Evolutionary conservation across 169 alveolate species (phyloP).

Genomic region (Babesia caballi): DNA sequence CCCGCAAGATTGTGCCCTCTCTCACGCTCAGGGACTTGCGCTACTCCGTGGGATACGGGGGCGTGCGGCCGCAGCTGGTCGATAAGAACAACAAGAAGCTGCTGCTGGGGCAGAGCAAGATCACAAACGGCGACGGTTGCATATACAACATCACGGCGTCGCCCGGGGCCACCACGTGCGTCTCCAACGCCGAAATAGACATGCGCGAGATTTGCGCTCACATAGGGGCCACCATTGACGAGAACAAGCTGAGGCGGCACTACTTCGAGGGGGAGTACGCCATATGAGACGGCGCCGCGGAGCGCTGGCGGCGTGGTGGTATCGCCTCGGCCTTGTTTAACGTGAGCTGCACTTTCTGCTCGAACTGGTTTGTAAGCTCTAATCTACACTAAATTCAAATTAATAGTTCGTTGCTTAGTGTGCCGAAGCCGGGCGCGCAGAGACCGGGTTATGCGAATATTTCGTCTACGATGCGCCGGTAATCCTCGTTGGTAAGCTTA

Average conservation of each 20-base stretch:
- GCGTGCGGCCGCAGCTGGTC: slow-evolving; percentile 84
- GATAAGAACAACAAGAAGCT: slow-evolving; percentile 75
- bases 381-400: too few species aligned
- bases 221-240: slow-evolving; percentile 74
- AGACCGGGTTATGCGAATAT: background rate
- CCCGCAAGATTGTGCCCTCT: slow-evolving; percentile 79
- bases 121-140: slow-evolving; percentile 73
- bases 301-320: background rate
- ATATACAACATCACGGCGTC: slow-evolving; percentile 84
- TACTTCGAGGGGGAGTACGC: slow-evolving; percentile 79
- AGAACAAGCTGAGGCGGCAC: slow-evolving; percentile 50
- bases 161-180: slow-evolving; percentile 86
- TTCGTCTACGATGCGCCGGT: background rate
- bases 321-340: background rate
- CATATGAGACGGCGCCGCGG: background rate
- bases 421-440: background rate
- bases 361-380: too few species aligned
- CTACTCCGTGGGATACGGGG: slow-evolving; percentile 83
- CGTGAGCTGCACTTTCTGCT: too few species aligned
- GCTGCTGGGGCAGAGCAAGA: slow-evolving; percentile 82
- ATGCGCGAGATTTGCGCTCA: slow-evolving; percentile 76
- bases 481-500: background rate
- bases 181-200: slow-evolving; percentile 80
- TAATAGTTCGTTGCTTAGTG: background rate
- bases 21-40: slow-evolving; percentile 71